Evolutionary conservation across 257 asterid genomes (phyloP), one percentile per base, ranked within the genome.

Genomic region (Solanum acaule): DNA sequence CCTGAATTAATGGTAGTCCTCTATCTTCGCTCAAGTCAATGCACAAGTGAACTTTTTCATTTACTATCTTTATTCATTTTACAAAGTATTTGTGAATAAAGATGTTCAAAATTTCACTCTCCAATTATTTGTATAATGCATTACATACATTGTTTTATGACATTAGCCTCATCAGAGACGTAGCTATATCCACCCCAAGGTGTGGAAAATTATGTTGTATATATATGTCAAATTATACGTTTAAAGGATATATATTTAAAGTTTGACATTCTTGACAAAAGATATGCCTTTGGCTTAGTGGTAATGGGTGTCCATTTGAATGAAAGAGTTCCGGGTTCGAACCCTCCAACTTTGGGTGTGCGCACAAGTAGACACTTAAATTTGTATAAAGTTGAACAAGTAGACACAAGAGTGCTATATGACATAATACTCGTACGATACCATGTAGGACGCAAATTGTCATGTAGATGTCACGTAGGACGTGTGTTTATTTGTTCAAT

Each of bases 1-100:
- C 94, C 93, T 87, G 90, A 91, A 86, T 91, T 90, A 91, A 92
- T 91, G 94, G 92, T 83, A 89, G 20, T 8, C 92, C 96, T 42
- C 34, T 22, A 16, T 40, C 67, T 65, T 38, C 71, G 81, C 46
- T 27, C 23, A 46, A 46, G 34, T 44, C 40, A 23, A 86, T 70
- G 72, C 82, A 40, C 42, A 13, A 33, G 42, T 71, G 79, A 37
- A 16, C 42, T 16, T 33, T 71, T 71, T 71, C 79, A 71, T 70
- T 70, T 67, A 10, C 40, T 14, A 6, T 70, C 5, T 29, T 70
- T 29, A 29, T 70, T 29, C 40, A 29, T 31, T 71, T 71, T 31
- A 15, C 40, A 71, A 71, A 15, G 3, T 71, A 33, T 31, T 71
- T 3, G n/a, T 71, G n/a, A 71, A 71, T 16, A 71, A 8, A 31